These are phyloP conservation scores for Pythium sp. DNA, from an alignment of 352 stramenopile genomes.

Conservation along the genomic window DNA sequence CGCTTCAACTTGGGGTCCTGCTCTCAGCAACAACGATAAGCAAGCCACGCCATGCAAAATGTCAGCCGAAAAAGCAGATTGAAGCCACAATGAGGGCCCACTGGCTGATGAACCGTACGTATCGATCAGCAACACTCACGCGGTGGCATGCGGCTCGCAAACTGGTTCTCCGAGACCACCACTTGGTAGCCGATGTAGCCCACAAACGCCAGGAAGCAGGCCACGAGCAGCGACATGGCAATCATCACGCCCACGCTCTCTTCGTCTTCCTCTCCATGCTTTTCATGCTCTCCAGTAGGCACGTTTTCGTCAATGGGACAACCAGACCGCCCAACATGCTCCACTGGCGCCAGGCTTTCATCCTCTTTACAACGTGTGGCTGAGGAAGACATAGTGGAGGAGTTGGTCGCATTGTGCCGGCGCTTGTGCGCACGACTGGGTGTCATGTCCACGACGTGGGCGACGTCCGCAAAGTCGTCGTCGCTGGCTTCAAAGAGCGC, in stretches of 20 bases:
- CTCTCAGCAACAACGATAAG: neutral
- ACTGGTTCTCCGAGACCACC: slow-evolving; percentile 8
- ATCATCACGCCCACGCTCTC: slow-evolving; percentile 18
- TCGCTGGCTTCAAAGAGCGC: neutral
- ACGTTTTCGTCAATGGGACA: neutral
- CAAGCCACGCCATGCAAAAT: neutral
- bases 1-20: slow-evolving; percentile 31
- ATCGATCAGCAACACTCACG: neutral
- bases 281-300: neutral
- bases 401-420: neutral
- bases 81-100: no score
- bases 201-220: slow-evolving; percentile 22
- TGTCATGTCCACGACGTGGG: neutral
- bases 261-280: neutral
- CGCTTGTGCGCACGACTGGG: neutral
- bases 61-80: no score
- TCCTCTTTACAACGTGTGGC: neutral
- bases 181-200: slow-evolving; percentile 15
- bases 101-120: no score
- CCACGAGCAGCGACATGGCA: slow-evolving; percentile 14
- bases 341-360: neutral
- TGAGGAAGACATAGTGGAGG: no score
- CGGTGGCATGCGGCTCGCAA: neutral
- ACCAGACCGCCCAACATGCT: neutral
- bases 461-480: slow-evolving; percentile 1